Percentiles rank a stretch among this genome's conserved stretches.
phyloP scores from a whole-genome alignment of 148 eudicot genomes.

The Chenopodium album region DNA sequence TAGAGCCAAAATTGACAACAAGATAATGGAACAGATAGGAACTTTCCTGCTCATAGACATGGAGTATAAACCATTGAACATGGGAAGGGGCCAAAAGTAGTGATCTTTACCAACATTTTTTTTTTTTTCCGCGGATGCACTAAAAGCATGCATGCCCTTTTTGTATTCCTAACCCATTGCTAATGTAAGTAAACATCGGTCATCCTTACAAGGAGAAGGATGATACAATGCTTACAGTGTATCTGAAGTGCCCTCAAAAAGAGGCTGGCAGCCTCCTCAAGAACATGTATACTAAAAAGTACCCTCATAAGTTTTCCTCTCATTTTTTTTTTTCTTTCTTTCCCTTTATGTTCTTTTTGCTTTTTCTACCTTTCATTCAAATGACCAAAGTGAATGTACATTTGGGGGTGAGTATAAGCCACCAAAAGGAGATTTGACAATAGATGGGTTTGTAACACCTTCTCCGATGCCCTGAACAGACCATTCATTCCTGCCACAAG shows the following conservation, averaged over 20 bases:
- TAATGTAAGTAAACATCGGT: conserved; percentile 52
- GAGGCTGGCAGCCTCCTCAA: conserved; percentile 52
- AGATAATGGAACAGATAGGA: conserved; percentile 6
- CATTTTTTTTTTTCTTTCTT: conserved; percentile 3
- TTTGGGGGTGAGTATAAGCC: conserved; percentile 78
- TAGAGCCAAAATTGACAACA: not conserved
- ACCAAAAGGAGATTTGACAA: conserved; percentile 59
- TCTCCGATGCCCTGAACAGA: conserved; percentile 49
- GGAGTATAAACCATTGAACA: conserved; percentile 6
- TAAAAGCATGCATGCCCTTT: conserved; percentile 50
- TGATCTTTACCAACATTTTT: conserved; percentile 5
- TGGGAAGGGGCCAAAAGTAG: conserved; percentile 14
- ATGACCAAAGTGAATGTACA: conserved; percentile 95
- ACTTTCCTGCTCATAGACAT: conserved; percentile 23
- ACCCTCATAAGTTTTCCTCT: conserved; percentile 36
- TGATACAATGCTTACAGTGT: conserved; percentile 54
- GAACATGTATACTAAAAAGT: conserved; percentile 52
- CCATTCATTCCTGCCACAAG: conserved; percentile 67
- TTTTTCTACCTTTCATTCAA: conserved; percentile 48
- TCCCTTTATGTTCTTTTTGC: conserved; percentile 23
- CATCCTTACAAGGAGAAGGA: conserved; percentile 52
- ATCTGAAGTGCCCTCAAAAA: conserved; percentile 56
- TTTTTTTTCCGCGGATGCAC: conserved; percentile 35
- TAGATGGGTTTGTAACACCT: conserved; percentile 50
- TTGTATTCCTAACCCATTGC: conserved; percentile 45